These are phyloP conservation scores for Claviceps purpurea DNA, from an alignment of 2,329 filamentous ascomycete genomes.

Conservation along the genomic window DNA sequence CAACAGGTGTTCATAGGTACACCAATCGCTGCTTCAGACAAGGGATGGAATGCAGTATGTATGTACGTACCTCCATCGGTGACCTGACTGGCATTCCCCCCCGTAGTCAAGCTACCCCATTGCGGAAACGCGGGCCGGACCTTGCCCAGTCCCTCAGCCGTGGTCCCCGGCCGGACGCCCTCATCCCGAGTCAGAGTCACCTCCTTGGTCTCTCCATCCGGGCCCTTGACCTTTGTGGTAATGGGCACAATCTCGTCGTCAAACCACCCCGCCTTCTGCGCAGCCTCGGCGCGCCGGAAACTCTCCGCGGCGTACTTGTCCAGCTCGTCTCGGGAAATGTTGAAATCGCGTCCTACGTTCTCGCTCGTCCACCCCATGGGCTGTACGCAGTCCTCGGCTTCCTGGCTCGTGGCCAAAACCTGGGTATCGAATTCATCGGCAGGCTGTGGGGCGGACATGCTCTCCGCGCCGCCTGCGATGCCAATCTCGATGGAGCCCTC, in stretches of 20 bases:
- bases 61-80: conserved; percentile 63
- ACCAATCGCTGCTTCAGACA: too few relatives aligned
- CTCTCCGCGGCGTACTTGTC: conserved; percentile 80
- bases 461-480: conserved; percentile 77
- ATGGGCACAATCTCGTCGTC: conserved; percentile 92
- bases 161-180: conserved; percentile 82
- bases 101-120: conserved; percentile 75
- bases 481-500: conserved; percentile 74
- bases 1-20: too few relatives aligned
- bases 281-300: conserved; percentile 73
- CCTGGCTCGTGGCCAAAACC: conserved; percentile 57
- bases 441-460: conserved; percentile 63
- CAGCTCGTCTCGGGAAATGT: conserved; percentile 65
- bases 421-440: conserved; percentile 64
- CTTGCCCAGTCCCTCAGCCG: conserved; percentile 67
- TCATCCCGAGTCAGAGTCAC: conserved; percentile 78
- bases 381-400: conserved; percentile 75
- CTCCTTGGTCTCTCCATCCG: conserved; percentile 64
- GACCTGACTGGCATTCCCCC: conserved; percentile 87
- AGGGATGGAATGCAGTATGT: background rate
- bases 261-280: conserved; percentile 83
- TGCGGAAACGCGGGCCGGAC: conserved; percentile 82
- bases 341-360: conserved; percentile 87
- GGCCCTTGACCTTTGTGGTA: conserved; percentile 66
- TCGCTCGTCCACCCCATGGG: conserved; percentile 98